Evolutionary conservation across 768 basidiomycete genomes (phyloP), one percentile per base, ranked within the genome.

Genomic region (Boletus sp.): DNA sequence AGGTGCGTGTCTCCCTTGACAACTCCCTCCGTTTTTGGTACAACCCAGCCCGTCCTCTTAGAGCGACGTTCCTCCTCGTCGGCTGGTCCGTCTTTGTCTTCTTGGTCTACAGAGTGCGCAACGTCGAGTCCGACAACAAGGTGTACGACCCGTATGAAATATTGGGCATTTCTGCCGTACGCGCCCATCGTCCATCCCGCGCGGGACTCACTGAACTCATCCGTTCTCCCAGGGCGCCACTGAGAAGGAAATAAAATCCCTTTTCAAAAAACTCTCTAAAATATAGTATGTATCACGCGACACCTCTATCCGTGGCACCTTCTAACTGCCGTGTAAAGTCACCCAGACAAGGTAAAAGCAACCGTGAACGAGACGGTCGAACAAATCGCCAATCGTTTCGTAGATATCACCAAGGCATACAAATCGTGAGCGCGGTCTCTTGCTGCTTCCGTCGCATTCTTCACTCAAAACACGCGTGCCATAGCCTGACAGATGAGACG

Each of bases 101-200:
- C 60, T 69, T 94, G 32, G 79, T 76, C n/a, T 87, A 87, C 73
- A 79, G 80, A 64, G 85, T 83, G 34, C 77, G 81, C 8, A 53
- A 63, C 27, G 74, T 81, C 54, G 76, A 81, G 60, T 60, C 79
- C 50, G 83, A 90, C 57, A 80, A 74, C 74, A 85, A 83, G 61
- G 68, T 95, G 13, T 99, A 98, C 70, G 83, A 98, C 69, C 97
- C 97, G 1, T 99, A 95, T 63, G 88, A 93, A 60, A 96, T 98
- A 63, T 78, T 99, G 25, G 94, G 89, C 17, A 82, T 98, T 53
- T 72, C 72, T 5, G 65, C 78, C 13, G 92, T 78, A 42, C 19
- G 50, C 57, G 27, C 23, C 19, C 10, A 4, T 25, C 7, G 13
- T n/a, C 35, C 21, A 21, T 13, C 11, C 19, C 4, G 3, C 40